Base-by-base conservation (phyloP, 1,284 basidiomycete genomes). In the Cutaneotrichosporon curvatum region DNA sequence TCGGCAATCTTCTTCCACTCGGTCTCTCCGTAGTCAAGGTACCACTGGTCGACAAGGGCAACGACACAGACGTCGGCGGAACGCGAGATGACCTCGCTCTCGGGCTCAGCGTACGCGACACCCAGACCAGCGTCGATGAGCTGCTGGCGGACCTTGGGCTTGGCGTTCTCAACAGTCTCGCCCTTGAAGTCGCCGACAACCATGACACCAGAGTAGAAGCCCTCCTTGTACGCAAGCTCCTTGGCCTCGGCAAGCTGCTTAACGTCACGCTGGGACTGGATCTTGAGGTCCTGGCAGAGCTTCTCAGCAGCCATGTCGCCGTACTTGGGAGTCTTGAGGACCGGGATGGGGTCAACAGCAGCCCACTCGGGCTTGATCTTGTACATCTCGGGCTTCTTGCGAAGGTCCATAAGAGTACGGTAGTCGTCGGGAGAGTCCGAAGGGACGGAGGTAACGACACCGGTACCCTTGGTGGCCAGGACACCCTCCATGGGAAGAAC, bases 341-440 rank as follows among this genome's bases (percentile, higher is more conserved):
- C 89, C 15, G 94, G 85, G 32, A 95, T 78, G 8, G 88, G 88
- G 55, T 95, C 85, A 51, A 87, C 75, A 10, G 85, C 76, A 7
- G 81, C 83, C 95, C 95, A 99, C 41, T 80, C 76, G 4, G 91
- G 83, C 61, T 96, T 81, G 60, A 99, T 89, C 69, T 89, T 87
- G 81, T 95, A 99, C 75, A 85, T 95, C 53, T 91, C 90, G 46
- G 94, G 81, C 74, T 99, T 99, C 75, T 97, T 98, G 65, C 86
- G 85, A 37, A 99, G 78, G 65, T 98, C 94, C 67, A 83, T 83
- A 47, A 90, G 77, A 6, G 87, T 95, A 56, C 84, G 82, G 70
- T 83, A 97, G 73, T 99, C 95, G 67, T 98, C 95, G 21, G 95
- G 95, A 14, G 95, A 98, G 71, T 99, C 95, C 12, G 94, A 95